Conservation (phyloP, 805 yeast genomes). For the Wickerhamiella occidentalis region DNA sequence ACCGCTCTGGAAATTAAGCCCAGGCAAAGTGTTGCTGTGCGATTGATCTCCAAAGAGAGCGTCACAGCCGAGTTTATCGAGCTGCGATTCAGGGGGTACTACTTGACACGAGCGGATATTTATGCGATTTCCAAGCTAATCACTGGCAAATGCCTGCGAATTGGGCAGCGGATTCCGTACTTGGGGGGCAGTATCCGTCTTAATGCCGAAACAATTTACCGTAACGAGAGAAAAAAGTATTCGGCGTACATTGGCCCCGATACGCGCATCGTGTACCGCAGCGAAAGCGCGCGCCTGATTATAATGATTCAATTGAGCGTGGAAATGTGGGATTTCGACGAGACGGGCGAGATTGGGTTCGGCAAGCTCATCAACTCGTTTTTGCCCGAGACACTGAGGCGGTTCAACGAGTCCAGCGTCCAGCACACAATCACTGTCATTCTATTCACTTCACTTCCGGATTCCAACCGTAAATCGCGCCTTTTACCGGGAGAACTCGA, state of each 20-base stretch:
- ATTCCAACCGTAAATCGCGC: slow-evolving; percentile 19
- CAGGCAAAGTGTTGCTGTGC: slow-evolving; percentile 52
- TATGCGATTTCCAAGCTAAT: slow-evolving; percentile 65
- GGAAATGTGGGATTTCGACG: slow-evolving; percentile 98
- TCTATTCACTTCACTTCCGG: slow-evolving; percentile 69
- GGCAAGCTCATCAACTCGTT: slow-evolving; percentile 86
- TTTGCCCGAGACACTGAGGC: slow-evolving; percentile 75
- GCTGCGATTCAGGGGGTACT: slow-evolving; percentile 64
- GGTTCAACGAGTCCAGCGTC: slow-evolving; percentile 77
- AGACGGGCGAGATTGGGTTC: slow-evolving; percentile 87
- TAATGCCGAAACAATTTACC: slow-evolving; percentile 48
- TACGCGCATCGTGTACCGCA: slow-evolving; percentile 75
- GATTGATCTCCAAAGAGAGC: slow-evolving; percentile 30
- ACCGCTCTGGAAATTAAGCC: slow-evolving; percentile 46
- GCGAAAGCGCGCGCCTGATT: slow-evolving; percentile 77
- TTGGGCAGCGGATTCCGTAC: slow-evolving; percentile 52
- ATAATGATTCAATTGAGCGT: slow-evolving; percentile 79
- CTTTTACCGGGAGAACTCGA: slow-evolving; percentile 62
- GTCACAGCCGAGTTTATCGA: slow-evolving; percentile 78
- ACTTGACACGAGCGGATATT: slow-evolving; percentile 82
- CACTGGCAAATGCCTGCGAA: slow-evolving; percentile 51
- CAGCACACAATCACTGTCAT: slow-evolving; percentile 88
- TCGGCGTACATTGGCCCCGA: slow-evolving; percentile 63
- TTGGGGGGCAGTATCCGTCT: slow-evolving; percentile 49
- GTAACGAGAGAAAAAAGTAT: slow-evolving; percentile 54